Evolutionary conservation across 1,284 basidiomycete species (phyloP), one percentile per base, ranked within the genome.

Genomic region (Moniliophthora roreri): DNA sequence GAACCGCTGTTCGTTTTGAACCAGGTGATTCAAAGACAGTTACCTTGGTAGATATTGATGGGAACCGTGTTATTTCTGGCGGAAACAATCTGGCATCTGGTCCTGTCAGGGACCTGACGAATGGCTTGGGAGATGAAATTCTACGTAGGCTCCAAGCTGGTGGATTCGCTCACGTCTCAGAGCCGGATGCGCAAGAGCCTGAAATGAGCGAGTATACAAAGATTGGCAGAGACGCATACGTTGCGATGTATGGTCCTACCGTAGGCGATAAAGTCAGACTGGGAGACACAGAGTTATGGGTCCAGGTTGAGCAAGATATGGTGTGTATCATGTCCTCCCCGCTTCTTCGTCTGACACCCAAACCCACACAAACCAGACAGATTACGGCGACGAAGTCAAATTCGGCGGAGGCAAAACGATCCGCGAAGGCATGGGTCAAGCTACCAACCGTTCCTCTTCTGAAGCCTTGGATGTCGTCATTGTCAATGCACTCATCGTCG

Each of bases 371-470:
- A 13, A 5, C 37, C 56, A 90, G 82, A 87, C 91, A 2, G 73
- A 80, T 1, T 94, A 95, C 64, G 93, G 96, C 8, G 96, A 99
- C 61, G 97, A 99, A 73, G 88, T 91, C 74, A 99, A 98, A 70
- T 99, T 99, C 64, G 96, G 96, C 11, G 96, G 96, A 64, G 91
- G 93, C 11, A 98, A 98, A 72, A 85, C 88, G 0, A 88, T 97
- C 48, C 87, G 95, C n/a, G 95, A 98, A 64, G 95, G 95, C 8
- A 95, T 95, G 90, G 97, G 95, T 6, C 96, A 99, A 70, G 89
- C 89, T 0, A 91, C 90, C 0, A 85, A 90, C 54, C 75, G 87
- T 7, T 73, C 81, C 0, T 82, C 90, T 16, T 61, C 63, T 0
- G 85, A 92, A 47, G 82, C 87, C 0, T 79, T 99, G 40, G 97